Percentiles rank a stretch among this genome's conserved stretches.
phyloP scores from a whole-genome alignment of 202 grass and related monocot genomes.

The Panicum virgatum region DNA sequence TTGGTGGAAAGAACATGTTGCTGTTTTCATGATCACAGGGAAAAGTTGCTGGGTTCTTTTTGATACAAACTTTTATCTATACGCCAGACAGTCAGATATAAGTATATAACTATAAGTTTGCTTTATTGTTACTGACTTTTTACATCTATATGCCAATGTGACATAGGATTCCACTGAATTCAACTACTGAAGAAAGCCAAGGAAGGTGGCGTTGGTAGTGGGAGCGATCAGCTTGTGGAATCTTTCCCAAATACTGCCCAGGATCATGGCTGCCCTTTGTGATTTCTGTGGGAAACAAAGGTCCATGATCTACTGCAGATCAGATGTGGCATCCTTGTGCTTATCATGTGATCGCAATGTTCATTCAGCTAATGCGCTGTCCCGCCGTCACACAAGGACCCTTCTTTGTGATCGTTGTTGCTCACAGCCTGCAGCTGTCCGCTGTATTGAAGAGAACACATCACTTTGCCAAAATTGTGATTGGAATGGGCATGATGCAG shows the following conservation, averaged over 20 bases:
- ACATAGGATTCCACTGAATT: conserved; percentile 35
- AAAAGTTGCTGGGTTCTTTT: neutral
- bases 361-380: conserved; percentile 92
- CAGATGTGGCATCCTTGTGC: conserved; percentile 78
- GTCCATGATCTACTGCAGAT: conserved; percentile 84
- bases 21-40: conserved; percentile 3
- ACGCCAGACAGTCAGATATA: conserved; percentile 3
- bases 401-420: conserved; percentile 84
- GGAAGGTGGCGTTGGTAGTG: conserved; percentile 18
- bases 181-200: conserved; percentile 9
- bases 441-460: conserved; percentile 66
- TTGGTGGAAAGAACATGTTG: conserved; percentile 22
- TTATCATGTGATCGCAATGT: conserved; percentile 88
- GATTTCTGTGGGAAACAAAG: conserved; percentile 87
- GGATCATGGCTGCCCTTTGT: conserved; percentile 73
- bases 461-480: conserved; percentile 92
- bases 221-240: neutral
- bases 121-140: conserved; percentile 7
- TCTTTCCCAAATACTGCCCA: conserved; percentile 8
- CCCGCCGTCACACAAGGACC: conserved; percentile 71
- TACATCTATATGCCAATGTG: conserved; percentile 4
- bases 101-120: conserved; percentile 18
- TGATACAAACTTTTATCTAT: conserved; percentile 2
- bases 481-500: conserved; percentile 63
- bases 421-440: conserved; percentile 65